These are phyloP conservation scores for Colletotrichum gigasporum DNA, from an alignment of 2,329 filamentous ascomycete species.

Conservation along the genomic window DNA sequence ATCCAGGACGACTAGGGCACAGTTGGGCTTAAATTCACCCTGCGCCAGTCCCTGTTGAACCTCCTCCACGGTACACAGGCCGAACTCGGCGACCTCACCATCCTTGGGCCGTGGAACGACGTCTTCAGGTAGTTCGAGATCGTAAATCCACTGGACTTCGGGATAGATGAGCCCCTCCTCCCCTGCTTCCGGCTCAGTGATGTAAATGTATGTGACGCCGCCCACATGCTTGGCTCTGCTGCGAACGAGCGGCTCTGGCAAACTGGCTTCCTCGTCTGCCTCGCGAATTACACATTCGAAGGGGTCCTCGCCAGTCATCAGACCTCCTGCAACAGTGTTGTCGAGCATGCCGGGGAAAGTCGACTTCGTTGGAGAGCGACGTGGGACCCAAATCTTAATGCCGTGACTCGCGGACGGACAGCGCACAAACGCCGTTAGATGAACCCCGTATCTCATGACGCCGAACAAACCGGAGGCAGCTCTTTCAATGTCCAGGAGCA, in stretches of 20 bases:
- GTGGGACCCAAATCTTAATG: slow-evolving; percentile 85
- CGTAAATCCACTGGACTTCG: slow-evolving; percentile 91
- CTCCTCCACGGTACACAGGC: slow-evolving; percentile 80
- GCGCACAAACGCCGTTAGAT: slow-evolving; percentile 79
- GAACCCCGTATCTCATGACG: slow-evolving; percentile 80
- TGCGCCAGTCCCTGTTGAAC: slow-evolving; percentile 73
- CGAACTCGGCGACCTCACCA: slow-evolving; percentile 88
- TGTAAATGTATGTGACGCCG: slow-evolving; percentile 84
- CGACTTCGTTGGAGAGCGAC: slow-evolving; percentile 78
- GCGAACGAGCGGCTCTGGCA: slow-evolving; percentile 76
- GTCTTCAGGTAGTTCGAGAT: slow-evolving; percentile 78
- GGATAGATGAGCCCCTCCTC: slow-evolving; percentile 87
- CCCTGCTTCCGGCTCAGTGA: slow-evolving; percentile 81
- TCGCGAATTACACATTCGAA: slow-evolving; percentile 88
- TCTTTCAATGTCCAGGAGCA: slow-evolving; percentile 82
- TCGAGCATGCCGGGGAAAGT: slow-evolving; percentile 94
- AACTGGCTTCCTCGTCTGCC: slow-evolving; percentile 86
- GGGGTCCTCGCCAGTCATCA: slow-evolving; percentile 82
- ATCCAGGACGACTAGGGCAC: slow-evolving; percentile 83
- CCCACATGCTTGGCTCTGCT: slow-evolving; percentile 67
- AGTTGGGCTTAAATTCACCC: slow-evolving; percentile 93
- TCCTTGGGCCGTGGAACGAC: slow-evolving; percentile 82
- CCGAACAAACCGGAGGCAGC: slow-evolving; percentile 79
- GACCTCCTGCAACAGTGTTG: slow-evolving; percentile 88
- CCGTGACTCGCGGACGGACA: slow-evolving; percentile 54